Evolutionary conservation across 2,329 filamentous ascomycete genomes (phyloP), one percentile per base, ranked within the genome.

Genomic region (Alternaria consortialis): DNA sequence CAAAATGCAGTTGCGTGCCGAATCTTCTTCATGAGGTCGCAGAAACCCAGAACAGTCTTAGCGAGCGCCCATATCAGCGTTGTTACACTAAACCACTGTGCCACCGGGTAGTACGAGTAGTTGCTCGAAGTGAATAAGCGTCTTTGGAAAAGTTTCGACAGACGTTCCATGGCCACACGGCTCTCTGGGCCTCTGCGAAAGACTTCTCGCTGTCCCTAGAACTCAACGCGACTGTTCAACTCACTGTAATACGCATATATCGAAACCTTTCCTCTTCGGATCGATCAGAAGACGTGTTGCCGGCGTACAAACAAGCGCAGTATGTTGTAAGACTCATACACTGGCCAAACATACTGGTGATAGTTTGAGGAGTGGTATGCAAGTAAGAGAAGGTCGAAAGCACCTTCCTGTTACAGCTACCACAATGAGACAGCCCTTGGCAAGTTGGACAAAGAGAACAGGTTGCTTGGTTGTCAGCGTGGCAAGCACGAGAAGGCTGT

Each of bases 341-440:
- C 31, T 48, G n/a, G 31, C 23, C 40, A 23, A 34, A 9, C 27
- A 4, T 29, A 32, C 46, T 50, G 29, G 11, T 31, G 48, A 34
- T 27, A 23, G 48, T 23, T 53, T n/a, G 29, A 23, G 32, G 23
- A 7, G 31, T 25, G 7, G 31, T 34, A 36, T 36, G 6, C 17
- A 48, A 36, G 37, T 29, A 17, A 15, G 39, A 31, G 20, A 25
- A 47, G 27, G 27, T 20, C 13, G 20, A 43, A 13, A 39, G 40
- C 51, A 53, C 51, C 40, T 34, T 44, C 43, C 56, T 37, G 31
- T 43, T 55, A 8, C 20, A 42, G 53, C 31, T 31, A 39, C 13
- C 12, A 27, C 23, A 63, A 63, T 62, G 52, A 51, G 53, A 56
- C 46, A 12, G 29, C 47, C 17, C 46, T 42, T 42, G 53, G 32